Evolutionary conservation across 768 basidiomycete genomes (phyloP), one percentile per base, ranked within the genome.

Genomic region (Holtermanniella nyarrowii): DNA sequence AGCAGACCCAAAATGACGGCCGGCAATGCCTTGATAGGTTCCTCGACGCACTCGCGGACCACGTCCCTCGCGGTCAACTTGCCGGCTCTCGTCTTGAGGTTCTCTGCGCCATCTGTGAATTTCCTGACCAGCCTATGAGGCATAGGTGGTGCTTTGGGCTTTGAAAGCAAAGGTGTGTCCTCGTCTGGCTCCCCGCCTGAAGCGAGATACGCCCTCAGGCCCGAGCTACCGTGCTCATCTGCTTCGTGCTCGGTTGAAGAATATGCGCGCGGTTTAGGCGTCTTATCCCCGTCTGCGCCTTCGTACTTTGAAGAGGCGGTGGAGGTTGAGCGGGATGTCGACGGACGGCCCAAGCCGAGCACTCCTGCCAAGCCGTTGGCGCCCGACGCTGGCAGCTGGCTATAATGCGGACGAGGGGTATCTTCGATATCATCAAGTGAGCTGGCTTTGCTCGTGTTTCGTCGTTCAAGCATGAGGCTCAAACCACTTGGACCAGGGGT

Each of bases 1-100:
- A 96, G 70, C 58, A 80, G 78, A 5, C 90, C 93, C 21, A 95
- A 75, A 14, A 89, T 65, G 2, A 91, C 88, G 0, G 88, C 85
- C 0, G 91, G 90, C n/a, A 91, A 39, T 7, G 61, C 53, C 44
- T 65, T 62, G 46, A 72, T 45, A 0, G 72, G 73, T 42, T 69
- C 65, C 4, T 51, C 40, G 13, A 73, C 49, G 1, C 45, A 54
- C 1, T 56, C 59, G 42, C 58, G 25, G 4, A 59, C 58, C 13
- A 69, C 55, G 24, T 69, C 70, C 41, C 39, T 49, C 44, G 52
- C 49, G 1, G 70, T 60, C 48, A 48, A 69, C 68, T 7, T 43
- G 25, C 43, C 54, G 20, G n/a, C 61, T 50, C 40, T 54, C 49
- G 26, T 51, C 46, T 52, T 39, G 54, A 46, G 4, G 25, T 1